These are phyloP conservation scores for Pyricularia pennisetigena DNA, from an alignment of 2,329 filamentous ascomycete species.

Conservation along the genomic window DNA sequence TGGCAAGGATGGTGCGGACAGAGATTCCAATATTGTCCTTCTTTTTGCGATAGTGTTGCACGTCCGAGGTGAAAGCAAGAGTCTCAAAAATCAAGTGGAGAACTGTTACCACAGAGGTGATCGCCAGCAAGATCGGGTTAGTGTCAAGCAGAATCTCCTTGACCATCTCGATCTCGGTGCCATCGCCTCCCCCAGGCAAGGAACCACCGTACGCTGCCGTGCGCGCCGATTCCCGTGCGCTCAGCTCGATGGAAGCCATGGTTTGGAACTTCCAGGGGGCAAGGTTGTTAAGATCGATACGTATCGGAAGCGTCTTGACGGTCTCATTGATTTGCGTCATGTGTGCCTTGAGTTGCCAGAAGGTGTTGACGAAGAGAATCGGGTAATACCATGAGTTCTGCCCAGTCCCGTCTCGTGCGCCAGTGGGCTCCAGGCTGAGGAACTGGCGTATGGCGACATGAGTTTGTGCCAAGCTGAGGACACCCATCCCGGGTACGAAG, in stretches of 20 bases:
- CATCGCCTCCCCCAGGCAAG: conserved; percentile 72
- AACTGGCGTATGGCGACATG: conserved; percentile 70
- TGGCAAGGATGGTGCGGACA: conserved; percentile 89
- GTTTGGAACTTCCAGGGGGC: conserved; percentile 84
- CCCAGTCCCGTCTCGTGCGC: conserved; percentile 72
- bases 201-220: conserved; percentile 66
- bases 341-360: conserved; percentile 89
- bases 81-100: conserved; percentile 93
- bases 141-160: conserved; percentile 93
- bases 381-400: conserved; percentile 92
- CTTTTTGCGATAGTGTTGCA: conserved; percentile 98
- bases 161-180: conserved; percentile 91
- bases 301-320: conserved; percentile 69
- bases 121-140: conserved; percentile 79
- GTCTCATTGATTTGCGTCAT: conserved; percentile 92
- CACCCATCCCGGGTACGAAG: conserved; percentile 71
- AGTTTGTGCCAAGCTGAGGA: conserved; percentile 54
- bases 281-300: conserved; percentile 75
- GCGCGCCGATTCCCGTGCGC: conserved; percentile 71
- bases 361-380: conserved; percentile 85
- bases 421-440: conserved; percentile 68
- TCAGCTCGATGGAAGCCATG: conserved; percentile 76
- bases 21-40: conserved; percentile 98
- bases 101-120: conserved; percentile 76
- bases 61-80: conserved; percentile 94